A percentile compares a stretch with the other conserved stretches of the same genome.
Conservation (phyloP, 2,329 filamentous ascomycete species). For the Chaetomiaceae sp. region DNA sequence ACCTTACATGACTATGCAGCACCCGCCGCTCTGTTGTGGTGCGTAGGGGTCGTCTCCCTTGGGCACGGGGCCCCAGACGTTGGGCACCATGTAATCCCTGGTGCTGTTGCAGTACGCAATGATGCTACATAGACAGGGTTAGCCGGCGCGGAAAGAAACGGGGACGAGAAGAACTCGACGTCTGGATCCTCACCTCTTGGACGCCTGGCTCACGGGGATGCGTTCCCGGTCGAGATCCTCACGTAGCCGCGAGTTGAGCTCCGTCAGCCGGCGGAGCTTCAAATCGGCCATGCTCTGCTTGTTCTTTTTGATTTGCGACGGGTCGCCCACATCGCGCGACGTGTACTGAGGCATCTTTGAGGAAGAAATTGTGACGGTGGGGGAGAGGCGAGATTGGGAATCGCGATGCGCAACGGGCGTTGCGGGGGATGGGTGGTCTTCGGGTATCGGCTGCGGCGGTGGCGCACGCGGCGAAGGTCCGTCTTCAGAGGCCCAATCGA, state of each 20-base stretch:
- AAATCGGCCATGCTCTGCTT: slow-evolving; percentile 99
- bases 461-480: slow-evolving; percentile 17
- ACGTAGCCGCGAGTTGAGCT: slow-evolving; percentile 91
- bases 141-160: neutral
- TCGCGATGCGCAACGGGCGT: slow-evolving; percentile 3
- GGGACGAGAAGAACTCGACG: neutral
- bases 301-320: slow-evolving; percentile 75
- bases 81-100: slow-evolving; percentile 98
- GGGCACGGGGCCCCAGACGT: slow-evolving; percentile 90
- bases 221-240: slow-evolving; percentile 94
- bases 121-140: slow-evolving; percentile 54
- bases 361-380: slow-evolving; percentile 12
- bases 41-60: slow-evolving; percentile 98
- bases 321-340: slow-evolving; percentile 62
- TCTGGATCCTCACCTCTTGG: slow-evolving; percentile 62
- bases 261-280: slow-evolving; percentile 91
- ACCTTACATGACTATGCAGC: slow-evolving; percentile 87
- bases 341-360: slow-evolving; percentile 61
- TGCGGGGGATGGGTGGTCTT: neutral
- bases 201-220: slow-evolving; percentile 91
- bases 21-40: slow-evolving; percentile 85
- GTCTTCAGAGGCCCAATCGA: slow-evolving; percentile 13
- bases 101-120: slow-evolving; percentile 98
- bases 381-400: neutral
- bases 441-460: slow-evolving; percentile 8